phyloP scores from a whole-genome alignment of 2,329 filamentous ascomycete species.

The Penicillium palitans region DNA sequence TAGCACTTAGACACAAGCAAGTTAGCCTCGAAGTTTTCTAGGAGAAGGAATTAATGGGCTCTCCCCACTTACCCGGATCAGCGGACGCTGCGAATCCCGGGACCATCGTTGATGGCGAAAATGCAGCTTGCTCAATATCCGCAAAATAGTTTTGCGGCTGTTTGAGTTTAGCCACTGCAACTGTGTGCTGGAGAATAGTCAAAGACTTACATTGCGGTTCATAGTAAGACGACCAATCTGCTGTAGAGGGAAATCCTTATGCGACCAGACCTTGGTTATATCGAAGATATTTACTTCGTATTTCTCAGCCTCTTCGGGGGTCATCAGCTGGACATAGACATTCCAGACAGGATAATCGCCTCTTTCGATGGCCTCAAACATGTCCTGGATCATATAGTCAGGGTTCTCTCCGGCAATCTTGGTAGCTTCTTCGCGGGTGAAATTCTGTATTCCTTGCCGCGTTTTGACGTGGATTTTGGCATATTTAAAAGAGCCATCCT shows the following conservation, averaged over 20 bases:
- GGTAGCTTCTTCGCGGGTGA: slow-evolving; percentile 66
- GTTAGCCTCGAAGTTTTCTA: background rate
- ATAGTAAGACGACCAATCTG: slow-evolving; percentile 77
- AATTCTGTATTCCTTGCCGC: slow-evolving; percentile 47
- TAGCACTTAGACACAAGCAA: slow-evolving; percentile 45
- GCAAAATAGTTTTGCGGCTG: slow-evolving; percentile 61
- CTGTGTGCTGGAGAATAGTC: background rate
- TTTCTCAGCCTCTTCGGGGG: slow-evolving; percentile 67
- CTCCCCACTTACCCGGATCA: slow-evolving; percentile 51
- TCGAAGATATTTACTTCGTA: slow-evolving; percentile 84
- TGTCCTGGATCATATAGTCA: slow-evolving; percentile 75
- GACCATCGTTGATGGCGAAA: slow-evolving; percentile 64
- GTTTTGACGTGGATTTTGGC: slow-evolving; percentile 56
- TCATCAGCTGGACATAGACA: slow-evolving; percentile 73
- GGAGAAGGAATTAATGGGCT: background rate
- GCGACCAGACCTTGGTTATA: slow-evolving; percentile 79
- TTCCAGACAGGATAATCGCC: slow-evolving; percentile 72
- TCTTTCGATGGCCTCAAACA: slow-evolving; percentile 69
- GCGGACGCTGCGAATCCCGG: slow-evolving; percentile 63
- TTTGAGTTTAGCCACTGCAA: background rate
- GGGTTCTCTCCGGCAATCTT: slow-evolving; percentile 72
- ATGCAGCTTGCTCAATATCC: slow-evolving; percentile 68
- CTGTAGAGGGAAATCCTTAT: slow-evolving; percentile 69
- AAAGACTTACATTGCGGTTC: slow-evolving; percentile 63
- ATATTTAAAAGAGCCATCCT: slow-evolving; percentile 62